These are phyloP conservation scores for Trichothecium sympodiale DNA, from an alignment of 2,329 filamentous ascomycete species.

Conservation along the genomic window DNA sequence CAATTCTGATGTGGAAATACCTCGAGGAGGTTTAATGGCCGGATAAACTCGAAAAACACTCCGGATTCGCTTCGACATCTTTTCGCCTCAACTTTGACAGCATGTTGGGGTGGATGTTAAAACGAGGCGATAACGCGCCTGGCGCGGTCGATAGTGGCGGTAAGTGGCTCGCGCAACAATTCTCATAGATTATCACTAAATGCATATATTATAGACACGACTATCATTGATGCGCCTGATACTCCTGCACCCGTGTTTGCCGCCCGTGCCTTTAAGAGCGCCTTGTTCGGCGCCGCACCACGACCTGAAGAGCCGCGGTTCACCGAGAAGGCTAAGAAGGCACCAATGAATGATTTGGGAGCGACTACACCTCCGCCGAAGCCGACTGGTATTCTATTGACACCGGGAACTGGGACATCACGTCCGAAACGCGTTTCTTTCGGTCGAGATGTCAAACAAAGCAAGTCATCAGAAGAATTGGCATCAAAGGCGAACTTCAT, in stretches of 20 bases:
- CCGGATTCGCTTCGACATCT: too few species aligned
- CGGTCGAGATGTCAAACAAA: conserved; percentile 42
- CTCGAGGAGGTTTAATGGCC: too few species aligned
- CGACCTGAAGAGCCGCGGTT: conserved; percentile 20
- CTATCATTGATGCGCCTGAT: conserved; percentile 46
- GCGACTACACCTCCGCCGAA: conserved; percentile 37
- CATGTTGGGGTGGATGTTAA: conserved; percentile 53
- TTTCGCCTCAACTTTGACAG: conserved; percentile 2
- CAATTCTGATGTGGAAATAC: too few species aligned
- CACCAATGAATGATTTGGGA: conserved; percentile 13
- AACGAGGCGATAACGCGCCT: conserved; percentile 28
- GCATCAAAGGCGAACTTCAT: neutral
- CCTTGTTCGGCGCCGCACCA: conserved; percentile 49
- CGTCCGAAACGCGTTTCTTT: conserved; percentile 57
- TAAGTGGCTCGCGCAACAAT: conserved; percentile 8
- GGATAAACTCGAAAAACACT: too few species aligned
- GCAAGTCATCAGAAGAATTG: conserved; percentile 18
- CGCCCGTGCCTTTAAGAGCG: conserved; percentile 52
- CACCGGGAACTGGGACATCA: conserved; percentile 49
- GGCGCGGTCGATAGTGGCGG: conserved; percentile 17
- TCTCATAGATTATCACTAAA: too few species aligned
- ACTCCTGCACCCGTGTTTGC: conserved; percentile 58
- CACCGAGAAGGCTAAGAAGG: conserved; percentile 12
- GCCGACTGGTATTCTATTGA: conserved; percentile 49
- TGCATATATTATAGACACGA: conserved; percentile 21